Evolutionary conservation across 2,329 filamentous ascomycete genomes (phyloP).

Genomic region (Calycina herbarum): DNA sequence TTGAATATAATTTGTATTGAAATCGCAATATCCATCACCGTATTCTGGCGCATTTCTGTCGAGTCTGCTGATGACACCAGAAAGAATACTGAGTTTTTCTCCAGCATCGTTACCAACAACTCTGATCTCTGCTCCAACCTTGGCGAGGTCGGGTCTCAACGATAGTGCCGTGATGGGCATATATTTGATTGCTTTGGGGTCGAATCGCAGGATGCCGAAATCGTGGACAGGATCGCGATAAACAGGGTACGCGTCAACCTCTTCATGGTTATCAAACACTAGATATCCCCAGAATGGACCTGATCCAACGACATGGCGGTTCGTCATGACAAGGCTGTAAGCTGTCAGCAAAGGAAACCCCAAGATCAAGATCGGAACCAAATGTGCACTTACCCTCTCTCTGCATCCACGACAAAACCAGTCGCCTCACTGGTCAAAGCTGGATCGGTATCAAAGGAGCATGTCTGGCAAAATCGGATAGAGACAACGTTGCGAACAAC

Average conservation of each 20-base stretch:
- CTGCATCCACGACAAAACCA: conserved; percentile 94
- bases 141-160: conserved; percentile 81
- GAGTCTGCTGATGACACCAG: conserved; percentile 92
- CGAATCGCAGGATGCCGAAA: conserved; percentile 95
- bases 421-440: conserved; percentile 94
- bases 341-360: conserved; percentile 30
- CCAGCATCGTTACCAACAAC: conserved; percentile 98
- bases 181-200: conserved; percentile 94
- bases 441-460: conserved; percentile 95
- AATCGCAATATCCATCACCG: conserved; percentile 96
- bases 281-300: conserved; percentile 98
- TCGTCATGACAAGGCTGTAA: conserved; percentile 74
- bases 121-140: conserved; percentile 89
- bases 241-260: conserved; percentile 93
- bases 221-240: conserved; percentile 99
- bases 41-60: conserved; percentile 98
- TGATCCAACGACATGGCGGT: conserved; percentile 89
- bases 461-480: conserved; percentile 98
- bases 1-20: conserved; percentile 95
- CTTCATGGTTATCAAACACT: conserved; percentile 97
- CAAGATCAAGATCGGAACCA: not conserved
- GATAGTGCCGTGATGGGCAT: conserved; percentile 83
- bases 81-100: conserved; percentile 96
- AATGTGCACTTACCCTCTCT: conserved; percentile 60
- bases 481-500: conserved; percentile 96